Evolutionary conservation across 192 early-diverging fungal genomes (phyloP).

Genomic region (Linnemannia exigua): DNA sequence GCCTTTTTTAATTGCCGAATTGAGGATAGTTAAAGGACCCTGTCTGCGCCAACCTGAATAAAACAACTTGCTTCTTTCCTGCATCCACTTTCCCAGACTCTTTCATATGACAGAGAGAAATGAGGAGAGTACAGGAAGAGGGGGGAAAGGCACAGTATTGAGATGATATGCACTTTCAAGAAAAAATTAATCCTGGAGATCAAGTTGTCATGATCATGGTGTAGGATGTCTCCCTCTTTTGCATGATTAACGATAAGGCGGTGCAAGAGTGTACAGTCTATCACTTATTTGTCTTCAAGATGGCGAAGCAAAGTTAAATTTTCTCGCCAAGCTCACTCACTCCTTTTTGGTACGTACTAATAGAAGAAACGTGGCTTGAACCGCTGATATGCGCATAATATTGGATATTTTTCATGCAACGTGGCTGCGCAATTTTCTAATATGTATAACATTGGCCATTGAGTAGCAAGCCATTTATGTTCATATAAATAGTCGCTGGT

Average conservation of each 20-base stretch:
- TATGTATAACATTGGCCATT: constrained; percentile 5
- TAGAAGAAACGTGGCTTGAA: constrained; percentile 3
- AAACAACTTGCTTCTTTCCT: no score
- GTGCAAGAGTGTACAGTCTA: neutral
- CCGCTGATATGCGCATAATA: neutral
- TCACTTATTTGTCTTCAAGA: neutral
- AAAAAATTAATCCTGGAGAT: no score
- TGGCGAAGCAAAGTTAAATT: constrained; percentile 14
- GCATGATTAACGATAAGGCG: neutral
- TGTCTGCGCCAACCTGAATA: no score
- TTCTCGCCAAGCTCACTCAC: neutral
- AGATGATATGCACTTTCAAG: no score
- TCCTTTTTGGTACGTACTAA: neutral
- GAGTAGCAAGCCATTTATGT: constrained; percentile 6
- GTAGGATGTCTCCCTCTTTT: neutral
- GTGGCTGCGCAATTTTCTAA: constrained; percentile 1
- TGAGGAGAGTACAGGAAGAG: no score
- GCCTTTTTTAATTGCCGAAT: no score
- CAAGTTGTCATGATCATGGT: neutral
- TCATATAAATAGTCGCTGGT: neutral
- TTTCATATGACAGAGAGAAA: no score
- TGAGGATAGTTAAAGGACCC: no score
- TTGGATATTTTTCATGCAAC: constrained; percentile 13
- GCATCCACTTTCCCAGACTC: no score
- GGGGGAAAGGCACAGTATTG: no score